A percentile compares a stretch with the other conserved stretches of the same genome.
Evolutionary conservation across 108 stramenopile species (phyloP).

Genomic region (Fragilaria radians): DNA sequence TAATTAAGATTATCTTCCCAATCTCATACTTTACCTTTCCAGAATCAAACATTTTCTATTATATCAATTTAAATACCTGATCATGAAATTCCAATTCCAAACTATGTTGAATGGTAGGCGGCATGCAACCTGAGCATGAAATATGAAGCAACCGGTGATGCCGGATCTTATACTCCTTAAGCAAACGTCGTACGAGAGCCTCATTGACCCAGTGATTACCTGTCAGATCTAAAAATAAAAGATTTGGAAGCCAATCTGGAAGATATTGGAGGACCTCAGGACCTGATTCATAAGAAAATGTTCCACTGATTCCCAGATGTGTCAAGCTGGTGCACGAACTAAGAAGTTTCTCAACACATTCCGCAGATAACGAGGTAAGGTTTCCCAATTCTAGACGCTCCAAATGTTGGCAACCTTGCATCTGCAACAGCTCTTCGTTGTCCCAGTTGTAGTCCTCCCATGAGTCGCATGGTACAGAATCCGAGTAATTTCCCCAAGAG

Average conservation of each 20-base stretch:
- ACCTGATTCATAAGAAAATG: not conserved
- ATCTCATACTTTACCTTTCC: no score
- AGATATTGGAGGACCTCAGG: not conserved
- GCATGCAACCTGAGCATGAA: not conserved
- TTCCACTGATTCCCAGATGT: not conserved
- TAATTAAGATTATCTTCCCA: no score
- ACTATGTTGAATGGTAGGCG: not conserved
- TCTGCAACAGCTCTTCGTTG: not conserved
- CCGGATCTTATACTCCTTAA: not conserved
- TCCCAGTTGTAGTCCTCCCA: not conserved
- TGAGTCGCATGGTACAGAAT: not conserved
- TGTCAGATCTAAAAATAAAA: not conserved
- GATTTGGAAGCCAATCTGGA: not conserved
- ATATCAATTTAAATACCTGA: not conserved
- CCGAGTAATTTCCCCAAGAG: not conserved
- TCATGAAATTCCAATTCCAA: not conserved
- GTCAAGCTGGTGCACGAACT: not conserved
- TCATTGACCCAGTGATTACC: not conserved
- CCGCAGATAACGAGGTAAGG: not conserved
- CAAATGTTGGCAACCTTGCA: not conserved
- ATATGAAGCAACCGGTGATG: not conserved
- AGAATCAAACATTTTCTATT: no score
- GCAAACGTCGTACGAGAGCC: not conserved
- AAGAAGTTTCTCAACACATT: not conserved
- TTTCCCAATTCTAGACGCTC: slow-evolving; percentile 4